Evolutionary conservation across 2,329 filamentous ascomycete genomes (phyloP).

Genomic region (Aureobasidium zeae): DNA sequence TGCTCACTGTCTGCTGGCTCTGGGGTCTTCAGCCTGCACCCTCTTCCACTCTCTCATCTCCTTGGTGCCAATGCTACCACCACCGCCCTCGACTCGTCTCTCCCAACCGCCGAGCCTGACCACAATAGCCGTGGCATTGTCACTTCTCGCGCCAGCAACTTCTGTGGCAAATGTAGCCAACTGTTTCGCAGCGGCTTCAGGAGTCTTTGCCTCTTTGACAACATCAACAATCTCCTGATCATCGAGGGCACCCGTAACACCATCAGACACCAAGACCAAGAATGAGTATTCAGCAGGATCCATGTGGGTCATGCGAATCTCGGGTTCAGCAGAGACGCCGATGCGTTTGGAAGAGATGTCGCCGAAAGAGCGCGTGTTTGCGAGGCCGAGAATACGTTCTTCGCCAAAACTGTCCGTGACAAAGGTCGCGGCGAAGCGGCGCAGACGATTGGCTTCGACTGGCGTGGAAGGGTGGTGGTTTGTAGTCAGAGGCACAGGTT

Average conservation of each 20-base stretch:
- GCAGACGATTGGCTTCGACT: constrained; percentile 69
- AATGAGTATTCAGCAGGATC: constrained; percentile 80
- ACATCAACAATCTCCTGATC: constrained; percentile 97
- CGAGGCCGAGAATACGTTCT: constrained; percentile 85
- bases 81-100: constrained; percentile 67
- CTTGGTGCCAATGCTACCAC: constrained; percentile 83
- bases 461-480: constrained; percentile 91
- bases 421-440: constrained; percentile 77
- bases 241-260: constrained; percentile 71
- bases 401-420: constrained; percentile 96
- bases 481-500: constrained; percentile 70
- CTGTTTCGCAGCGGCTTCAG: constrained; percentile 69
- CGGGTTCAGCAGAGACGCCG: constrained; percentile 88
- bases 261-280: constrained; percentile 79
- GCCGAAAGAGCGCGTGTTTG: constrained; percentile 89
- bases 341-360: constrained; percentile 88
- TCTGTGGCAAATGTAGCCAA: constrained; percentile 86
- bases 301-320: constrained; percentile 71
- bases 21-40: constrained; percentile 69
- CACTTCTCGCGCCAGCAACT: constrained; percentile 54
- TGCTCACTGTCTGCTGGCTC: constrained; percentile 5
- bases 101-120: constrained; percentile 58
- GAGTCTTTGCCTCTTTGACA: constrained; percentile 85
- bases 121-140: constrained; percentile 56
- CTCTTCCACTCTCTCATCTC: constrained; percentile 79